Evolutionary conservation across 2,329 filamentous ascomycete genomes (phyloP).

Genomic region (Alternaria brassicicola): DNA sequence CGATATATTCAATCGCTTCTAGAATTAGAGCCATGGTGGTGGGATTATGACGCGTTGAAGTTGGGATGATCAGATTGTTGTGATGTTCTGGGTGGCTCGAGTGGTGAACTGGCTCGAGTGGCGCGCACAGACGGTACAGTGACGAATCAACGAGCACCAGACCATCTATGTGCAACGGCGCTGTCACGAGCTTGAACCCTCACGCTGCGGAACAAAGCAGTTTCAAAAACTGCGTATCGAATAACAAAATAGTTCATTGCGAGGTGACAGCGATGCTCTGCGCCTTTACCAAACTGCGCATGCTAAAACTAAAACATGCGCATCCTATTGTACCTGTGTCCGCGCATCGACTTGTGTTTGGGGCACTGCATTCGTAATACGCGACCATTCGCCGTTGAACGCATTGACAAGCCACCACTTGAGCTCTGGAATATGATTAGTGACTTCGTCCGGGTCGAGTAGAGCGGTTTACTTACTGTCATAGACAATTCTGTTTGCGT

Average conservation of each 20-base stretch:
- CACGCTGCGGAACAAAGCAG: not conserved
- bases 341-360: conserved; percentile 37
- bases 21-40: no score
- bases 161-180: not conserved
- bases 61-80: no score
- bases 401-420: conserved; percentile 94
- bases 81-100: no score
- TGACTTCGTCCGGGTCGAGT: not conserved
- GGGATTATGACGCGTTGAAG: no score
- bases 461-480: conserved; percentile 70
- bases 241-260: not conserved
- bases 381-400: conserved; percentile 94
- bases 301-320: not conserved
- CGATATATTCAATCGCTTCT: no score
- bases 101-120: no score
- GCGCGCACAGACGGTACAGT: not conserved
- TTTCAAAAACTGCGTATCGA: not conserved
- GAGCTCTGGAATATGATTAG: conserved; percentile 61
- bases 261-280: not conserved
- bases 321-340: conserved; percentile 19
- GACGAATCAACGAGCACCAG: conserved; percentile 1
- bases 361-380: conserved; percentile 60
- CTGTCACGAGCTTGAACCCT: not conserved
- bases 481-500: conserved; percentile 88
- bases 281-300: not conserved